A percentile compares a stretch with the other conserved stretches of the same genome.
phyloP scores from a whole-genome alignment of 164 flowering plant species.

The Macadamia tetraphylla region DNA sequence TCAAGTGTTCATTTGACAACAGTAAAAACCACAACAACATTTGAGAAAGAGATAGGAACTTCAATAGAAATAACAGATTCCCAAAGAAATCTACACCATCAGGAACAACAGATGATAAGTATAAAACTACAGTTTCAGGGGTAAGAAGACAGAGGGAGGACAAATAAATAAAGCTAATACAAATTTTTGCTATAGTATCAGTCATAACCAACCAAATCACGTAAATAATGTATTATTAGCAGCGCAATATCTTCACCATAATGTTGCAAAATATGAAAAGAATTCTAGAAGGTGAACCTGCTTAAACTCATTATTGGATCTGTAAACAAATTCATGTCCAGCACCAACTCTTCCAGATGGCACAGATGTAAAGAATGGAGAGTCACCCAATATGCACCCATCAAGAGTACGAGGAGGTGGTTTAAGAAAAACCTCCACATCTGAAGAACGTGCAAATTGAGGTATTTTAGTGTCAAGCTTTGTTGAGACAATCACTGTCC shows the following conservation, averaged over 20 bases:
- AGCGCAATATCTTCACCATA: not conserved
- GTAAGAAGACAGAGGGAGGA: not conserved
- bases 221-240: not conserved
- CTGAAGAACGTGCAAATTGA: slow-evolving; percentile 90
- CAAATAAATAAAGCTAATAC: not conserved
- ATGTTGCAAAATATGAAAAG: not conserved
- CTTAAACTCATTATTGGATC: slow-evolving; percentile 86
- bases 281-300: slow-evolving; percentile 42
- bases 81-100: too few relatives aligned
- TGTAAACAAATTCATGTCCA: slow-evolving; percentile 72
- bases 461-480: slow-evolving; percentile 96
- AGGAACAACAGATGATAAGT: too few relatives aligned
- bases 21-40: too few relatives aligned
- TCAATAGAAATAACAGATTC: too few relatives aligned
- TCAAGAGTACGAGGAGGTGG: slow-evolving; percentile 85
- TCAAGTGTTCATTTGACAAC: too few relatives aligned
- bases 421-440: slow-evolving; percentile 94
- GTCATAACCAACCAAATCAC: not conserved
- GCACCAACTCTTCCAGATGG: slow-evolving; percentile 98
- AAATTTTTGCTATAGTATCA: not conserved
- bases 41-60: too few relatives aligned
- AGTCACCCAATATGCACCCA: slow-evolving; percentile 84
- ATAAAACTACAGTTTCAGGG: too few relatives aligned
- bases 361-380: slow-evolving; percentile 96
- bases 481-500: slow-evolving; percentile 92